Percentiles rank a stretch among this genome's conserved stretches.
phyloP scores from a whole-genome alignment of 2,329 filamentous ascomycete genomes.

The Penicillium sp. region DNA sequence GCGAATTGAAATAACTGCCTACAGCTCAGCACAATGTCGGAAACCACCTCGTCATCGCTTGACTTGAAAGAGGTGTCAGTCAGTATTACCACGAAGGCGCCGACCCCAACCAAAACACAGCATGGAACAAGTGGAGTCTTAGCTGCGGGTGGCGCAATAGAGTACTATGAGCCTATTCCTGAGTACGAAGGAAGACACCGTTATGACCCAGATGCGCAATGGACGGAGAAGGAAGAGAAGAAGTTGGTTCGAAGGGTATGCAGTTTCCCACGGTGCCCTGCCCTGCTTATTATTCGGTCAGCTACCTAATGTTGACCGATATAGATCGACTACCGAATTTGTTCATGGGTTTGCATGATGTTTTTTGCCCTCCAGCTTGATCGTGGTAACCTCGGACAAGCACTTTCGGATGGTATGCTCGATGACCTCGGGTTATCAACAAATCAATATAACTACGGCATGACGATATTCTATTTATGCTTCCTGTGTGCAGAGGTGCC shows the following conservation, averaged over 20 bases:
- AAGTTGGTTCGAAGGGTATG: constrained; percentile 46
- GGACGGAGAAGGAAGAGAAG: constrained; percentile 44
- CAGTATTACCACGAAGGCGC: not conserved
- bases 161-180: constrained; percentile 26
- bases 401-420: constrained; percentile 38
- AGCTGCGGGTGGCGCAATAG: not conserved
- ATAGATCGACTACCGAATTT: constrained; percentile 6
- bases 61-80: not conserved
- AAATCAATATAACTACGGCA: constrained; percentile 44
- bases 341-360: constrained; percentile 9
- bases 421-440: constrained; percentile 33
- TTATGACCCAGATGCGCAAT: constrained; percentile 22
- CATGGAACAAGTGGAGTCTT: not conserved
- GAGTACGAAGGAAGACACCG: constrained; percentile 29
- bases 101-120: not conserved
- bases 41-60: not conserved
- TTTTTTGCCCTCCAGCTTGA: constrained; percentile 36
- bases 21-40: not conserved
- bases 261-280: not conserved
- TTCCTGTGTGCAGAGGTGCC: constrained; percentile 55
- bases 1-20: too few species aligned
- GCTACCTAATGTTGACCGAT: not conserved
- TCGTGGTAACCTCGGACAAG: constrained; percentile 36
- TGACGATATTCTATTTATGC: constrained; percentile 53
- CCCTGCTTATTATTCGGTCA: too few species aligned